Percentiles rank a stretch among this genome's conserved stretches.
Evolutionary conservation across 768 basidiomycete species (phyloP).

Genomic region (Tubosaeta sp.): DNA sequence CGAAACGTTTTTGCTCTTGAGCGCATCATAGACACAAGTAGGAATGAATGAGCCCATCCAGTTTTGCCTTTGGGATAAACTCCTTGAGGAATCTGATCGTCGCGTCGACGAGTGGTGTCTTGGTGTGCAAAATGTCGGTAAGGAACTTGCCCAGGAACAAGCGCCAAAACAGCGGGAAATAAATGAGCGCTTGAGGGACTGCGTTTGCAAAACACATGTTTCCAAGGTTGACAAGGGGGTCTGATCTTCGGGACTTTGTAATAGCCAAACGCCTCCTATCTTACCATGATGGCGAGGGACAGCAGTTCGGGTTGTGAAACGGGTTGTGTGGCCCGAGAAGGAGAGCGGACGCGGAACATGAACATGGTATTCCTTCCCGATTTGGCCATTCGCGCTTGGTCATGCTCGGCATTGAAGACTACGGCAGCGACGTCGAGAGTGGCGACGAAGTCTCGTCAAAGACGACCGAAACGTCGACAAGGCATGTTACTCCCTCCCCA

Average conservation of each 20-base stretch:
- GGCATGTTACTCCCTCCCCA: background rate
- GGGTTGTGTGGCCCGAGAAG: slow-evolving; percentile 25
- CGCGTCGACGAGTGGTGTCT: slow-evolving; percentile 61
- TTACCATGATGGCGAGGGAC: slow-evolving; percentile 19
- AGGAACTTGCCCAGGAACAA: slow-evolving; percentile 69
- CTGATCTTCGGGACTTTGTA: slow-evolving; percentile 34
- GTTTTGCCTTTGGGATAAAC: slow-evolving; percentile 41
- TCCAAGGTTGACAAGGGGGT: slow-evolving; percentile 83
- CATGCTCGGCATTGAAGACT: slow-evolving; percentile 76
- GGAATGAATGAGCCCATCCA: slow-evolving; percentile 73
- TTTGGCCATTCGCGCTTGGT: background rate
- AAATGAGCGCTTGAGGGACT: slow-evolving; percentile 85
- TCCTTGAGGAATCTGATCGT: slow-evolving; percentile 74
- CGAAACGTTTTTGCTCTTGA: slow-evolving; percentile 94
- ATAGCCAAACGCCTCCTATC: too few relatives aligned
- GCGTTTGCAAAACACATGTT: slow-evolving; percentile 99
- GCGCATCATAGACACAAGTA: slow-evolving; percentile 82
- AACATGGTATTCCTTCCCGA: background rate
- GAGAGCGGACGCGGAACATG: slow-evolving; percentile 45
- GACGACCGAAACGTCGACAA: slow-evolving; percentile 3
- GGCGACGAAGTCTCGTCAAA: slow-evolving; percentile 37
- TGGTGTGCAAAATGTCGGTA: slow-evolving; percentile 24
- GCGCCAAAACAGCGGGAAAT: slow-evolving; percentile 81
- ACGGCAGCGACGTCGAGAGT: slow-evolving; percentile 68
- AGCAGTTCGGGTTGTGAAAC: slow-evolving; percentile 46